Percentiles rank a stretch among this genome's conserved stretches.
phyloP scores from a whole-genome alignment of 164 flowering plant species.

The Cinnamomum chago region DNA sequence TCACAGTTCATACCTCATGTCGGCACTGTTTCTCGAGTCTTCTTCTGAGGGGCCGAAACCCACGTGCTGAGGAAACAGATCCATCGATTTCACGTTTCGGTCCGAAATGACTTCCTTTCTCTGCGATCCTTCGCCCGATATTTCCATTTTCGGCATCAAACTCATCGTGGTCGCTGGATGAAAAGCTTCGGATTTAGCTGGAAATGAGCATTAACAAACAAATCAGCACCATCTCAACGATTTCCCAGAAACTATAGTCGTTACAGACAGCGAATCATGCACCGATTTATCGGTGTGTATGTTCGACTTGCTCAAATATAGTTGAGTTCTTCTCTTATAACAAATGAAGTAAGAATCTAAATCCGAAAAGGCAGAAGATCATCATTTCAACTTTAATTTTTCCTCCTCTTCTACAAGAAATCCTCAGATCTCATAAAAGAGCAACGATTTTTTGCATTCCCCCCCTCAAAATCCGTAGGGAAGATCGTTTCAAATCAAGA shows the following conservation, averaged over 20 bases:
- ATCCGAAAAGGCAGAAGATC: too few species aligned
- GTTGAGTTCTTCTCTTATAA: too few species aligned
- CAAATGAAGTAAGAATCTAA: too few species aligned
- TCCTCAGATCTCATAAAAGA: not conserved
- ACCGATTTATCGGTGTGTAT: not conserved
- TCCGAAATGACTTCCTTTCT: not conserved
- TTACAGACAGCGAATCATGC: not conserved
- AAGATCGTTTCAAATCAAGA: too few species aligned
- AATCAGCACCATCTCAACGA: too few species aligned
- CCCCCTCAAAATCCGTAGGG: too few species aligned
- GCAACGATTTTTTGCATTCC: not conserved
- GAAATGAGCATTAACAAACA: not conserved
- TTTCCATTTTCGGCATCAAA: constrained; percentile 33
- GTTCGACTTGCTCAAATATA: not conserved
- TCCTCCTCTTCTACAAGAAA: too few species aligned
- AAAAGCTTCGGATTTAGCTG: constrained; percentile 20
- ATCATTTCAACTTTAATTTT: too few species aligned
- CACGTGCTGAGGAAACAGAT: constrained; percentile 26
- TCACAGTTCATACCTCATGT: constrained; percentile 25
- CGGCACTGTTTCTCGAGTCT: constrained; percentile 15
- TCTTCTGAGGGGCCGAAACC: constrained; percentile 30
- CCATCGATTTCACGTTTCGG: not conserved
- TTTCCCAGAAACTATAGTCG: too few species aligned
- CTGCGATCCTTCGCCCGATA: constrained; percentile 1
- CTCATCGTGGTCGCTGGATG: constrained; percentile 29